Conservation (phyloP, 2,329 filamentous ascomycete species). For the Massarina eburnea region DNA sequence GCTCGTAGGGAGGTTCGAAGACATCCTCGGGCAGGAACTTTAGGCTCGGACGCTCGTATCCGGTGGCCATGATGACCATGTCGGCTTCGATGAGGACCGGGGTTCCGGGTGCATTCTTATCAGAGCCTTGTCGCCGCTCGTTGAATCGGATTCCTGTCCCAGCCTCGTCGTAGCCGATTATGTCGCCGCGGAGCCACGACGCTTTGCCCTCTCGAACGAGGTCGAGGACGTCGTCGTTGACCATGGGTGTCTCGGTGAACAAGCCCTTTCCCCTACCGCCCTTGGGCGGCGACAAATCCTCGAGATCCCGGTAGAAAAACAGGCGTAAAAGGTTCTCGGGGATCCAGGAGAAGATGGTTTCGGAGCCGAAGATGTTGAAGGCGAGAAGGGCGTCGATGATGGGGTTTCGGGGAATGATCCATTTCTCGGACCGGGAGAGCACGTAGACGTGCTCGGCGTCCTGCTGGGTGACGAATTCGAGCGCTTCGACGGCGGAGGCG, state of each 20-base stretch:
- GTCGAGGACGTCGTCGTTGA: conserved; percentile 78
- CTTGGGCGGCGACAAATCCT: conserved; percentile 66
- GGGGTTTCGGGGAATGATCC: conserved; percentile 82
- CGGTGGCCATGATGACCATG: conserved; percentile 80
- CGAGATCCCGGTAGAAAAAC: conserved; percentile 81
- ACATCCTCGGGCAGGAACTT: conserved; percentile 72
- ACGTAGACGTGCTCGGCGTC: conserved; percentile 70
- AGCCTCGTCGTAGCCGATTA: conserved; percentile 63
- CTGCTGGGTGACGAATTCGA: conserved; percentile 73
- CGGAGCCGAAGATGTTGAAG: conserved; percentile 76
- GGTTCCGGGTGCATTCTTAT: conserved; percentile 72
- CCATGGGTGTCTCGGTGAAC: conserved; percentile 86
- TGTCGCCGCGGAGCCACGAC: conserved; percentile 80
- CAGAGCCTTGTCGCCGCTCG: conserved; percentile 69
- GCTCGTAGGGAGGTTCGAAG: conserved; percentile 72
- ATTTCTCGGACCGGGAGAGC: conserved; percentile 77
- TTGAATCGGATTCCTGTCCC: conserved; percentile 72
- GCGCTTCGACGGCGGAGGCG: conserved; percentile 77
- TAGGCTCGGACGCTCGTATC: conserved; percentile 73
- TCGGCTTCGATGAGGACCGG: conserved; percentile 70
- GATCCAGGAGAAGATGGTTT: conserved; percentile 75
- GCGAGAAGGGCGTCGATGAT: conserved; percentile 72
- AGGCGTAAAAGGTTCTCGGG: conserved; percentile 74
- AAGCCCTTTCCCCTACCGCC: conserved; percentile 63
- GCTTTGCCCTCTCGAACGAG: conserved; percentile 72